These are phyloP conservation scores for Skeletonema tropicum DNA, from an alignment of 108 stramenopile species.

Conservation along the genomic window DNA sequence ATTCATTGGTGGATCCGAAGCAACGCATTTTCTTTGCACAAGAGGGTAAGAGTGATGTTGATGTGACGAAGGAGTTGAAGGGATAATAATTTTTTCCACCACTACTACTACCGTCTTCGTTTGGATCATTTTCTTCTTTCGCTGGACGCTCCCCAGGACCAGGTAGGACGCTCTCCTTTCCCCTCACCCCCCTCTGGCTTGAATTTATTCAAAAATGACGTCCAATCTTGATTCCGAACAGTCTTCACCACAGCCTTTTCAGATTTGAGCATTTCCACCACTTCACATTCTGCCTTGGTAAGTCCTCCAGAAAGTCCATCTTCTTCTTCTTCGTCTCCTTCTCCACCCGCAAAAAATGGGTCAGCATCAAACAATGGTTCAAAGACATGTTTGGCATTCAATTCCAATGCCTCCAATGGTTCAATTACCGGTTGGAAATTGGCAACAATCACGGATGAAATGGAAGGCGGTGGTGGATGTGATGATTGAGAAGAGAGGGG, in stretches of 20 bases:
- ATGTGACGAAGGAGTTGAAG: constrained; percentile 84
- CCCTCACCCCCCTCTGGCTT: constrained; percentile 27
- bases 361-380: constrained; percentile 52
- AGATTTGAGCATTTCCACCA: constrained; percentile 58
- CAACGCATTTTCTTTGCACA: constrained; percentile 80
- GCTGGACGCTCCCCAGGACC: constrained; percentile 12
- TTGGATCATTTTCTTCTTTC: constrained; percentile 2
- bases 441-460: constrained; percentile 53
- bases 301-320: constrained; percentile 23
- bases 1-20: constrained; percentile 75
- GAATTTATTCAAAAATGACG: constrained; percentile 76
- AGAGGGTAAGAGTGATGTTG: constrained; percentile 73
- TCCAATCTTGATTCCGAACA: constrained; percentile 82
- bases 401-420: constrained; percentile 66
- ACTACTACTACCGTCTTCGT: constrained; percentile 3
- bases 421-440: constrained; percentile 75
- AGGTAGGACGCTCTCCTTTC: constrained; percentile 35
- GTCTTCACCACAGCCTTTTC: constrained; percentile 83
- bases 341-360: background rate
- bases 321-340: background rate
- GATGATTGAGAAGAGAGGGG: background rate
- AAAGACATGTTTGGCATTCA: constrained; percentile 69
- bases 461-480: background rate
- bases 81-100: constrained; percentile 48
- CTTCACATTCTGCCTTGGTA: constrained; percentile 74